These are phyloP conservation scores for Amauroascus verrucosus DNA, from an alignment of 2,329 filamentous ascomycete species.

Conservation along the genomic window DNA sequence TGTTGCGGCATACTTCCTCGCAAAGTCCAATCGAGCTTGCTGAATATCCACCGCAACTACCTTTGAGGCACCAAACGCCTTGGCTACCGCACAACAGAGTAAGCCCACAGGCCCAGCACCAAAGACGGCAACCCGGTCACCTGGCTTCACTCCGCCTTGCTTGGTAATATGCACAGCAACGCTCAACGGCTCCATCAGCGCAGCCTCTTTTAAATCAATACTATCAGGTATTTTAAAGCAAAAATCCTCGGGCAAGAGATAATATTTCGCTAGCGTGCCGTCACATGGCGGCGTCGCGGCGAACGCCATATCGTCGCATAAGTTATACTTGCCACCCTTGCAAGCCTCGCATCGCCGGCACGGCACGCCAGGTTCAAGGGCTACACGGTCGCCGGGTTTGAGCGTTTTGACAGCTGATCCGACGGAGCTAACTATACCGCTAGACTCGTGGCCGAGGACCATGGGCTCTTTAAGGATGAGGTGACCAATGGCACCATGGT, in stretches of 20 bases:
- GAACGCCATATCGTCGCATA: conserved; percentile 79
- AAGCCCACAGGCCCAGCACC: conserved; percentile 81
- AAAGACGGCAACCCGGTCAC: conserved; percentile 71
- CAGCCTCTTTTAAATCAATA: conserved; percentile 74
- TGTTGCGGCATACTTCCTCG: conserved; percentile 52
- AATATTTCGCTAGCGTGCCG: conserved; percentile 82
- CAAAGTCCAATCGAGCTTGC: conserved; percentile 66
- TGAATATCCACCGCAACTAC: conserved; percentile 86
- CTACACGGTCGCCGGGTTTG: conserved; percentile 54
- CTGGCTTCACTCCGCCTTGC: conserved; percentile 61
- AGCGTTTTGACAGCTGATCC: conserved; percentile 55
- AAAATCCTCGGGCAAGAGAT: conserved; percentile 73
- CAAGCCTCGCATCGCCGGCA: conserved; percentile 57
- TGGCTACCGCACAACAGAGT: conserved; percentile 75
- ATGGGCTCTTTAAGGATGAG: conserved; percentile 39
- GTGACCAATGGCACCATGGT: conserved; percentile 37
- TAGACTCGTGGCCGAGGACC: conserved; percentile 60
- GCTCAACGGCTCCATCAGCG: conserved; percentile 77
- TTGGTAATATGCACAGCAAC: conserved; percentile 77
- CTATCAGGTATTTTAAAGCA: conserved; percentile 78
- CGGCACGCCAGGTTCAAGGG: conserved; percentile 58
- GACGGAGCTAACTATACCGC: conserved; percentile 59
- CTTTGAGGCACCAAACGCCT: conserved; percentile 72
- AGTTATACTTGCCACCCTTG: conserved; percentile 56
- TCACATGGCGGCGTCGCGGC: conserved; percentile 90